A percentile compares a stretch with the other conserved stretches of the same genome.
Evolutionary conservation across 345 rosid genomes (phyloP).

Genomic region (Pseudoturritis turrita): DNA sequence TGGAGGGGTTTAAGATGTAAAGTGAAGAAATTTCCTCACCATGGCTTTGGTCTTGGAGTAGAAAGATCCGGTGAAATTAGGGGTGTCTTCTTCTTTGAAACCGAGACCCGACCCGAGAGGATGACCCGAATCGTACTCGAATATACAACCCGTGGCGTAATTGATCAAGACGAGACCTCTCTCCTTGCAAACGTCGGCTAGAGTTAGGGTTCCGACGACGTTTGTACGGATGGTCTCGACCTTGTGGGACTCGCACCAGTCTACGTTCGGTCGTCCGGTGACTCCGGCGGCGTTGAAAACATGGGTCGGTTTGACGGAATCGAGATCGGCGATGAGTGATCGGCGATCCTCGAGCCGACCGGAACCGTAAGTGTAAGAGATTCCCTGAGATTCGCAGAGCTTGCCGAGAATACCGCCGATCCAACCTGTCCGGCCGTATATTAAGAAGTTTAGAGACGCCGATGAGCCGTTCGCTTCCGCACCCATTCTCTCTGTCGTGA

Average conservation of each 20-base stretch:
- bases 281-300: slow-evolving; percentile 87
- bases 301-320: slow-evolving; percentile 52
- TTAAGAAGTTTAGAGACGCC: slow-evolving; percentile 50
- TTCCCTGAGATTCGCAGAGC: slow-evolving; percentile 54
- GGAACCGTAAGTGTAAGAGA: slow-evolving; percentile 52
- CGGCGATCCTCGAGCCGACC: slow-evolving; percentile 70
- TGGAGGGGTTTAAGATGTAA: not conserved
- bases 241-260: slow-evolving; percentile 85
- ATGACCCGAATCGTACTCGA: slow-evolving; percentile 62
- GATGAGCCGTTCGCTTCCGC: slow-evolving; percentile 41
- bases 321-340: slow-evolving; percentile 54
- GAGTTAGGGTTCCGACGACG: slow-evolving; percentile 70
- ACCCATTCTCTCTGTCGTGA: slow-evolving; percentile 24
- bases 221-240: slow-evolving; percentile 78
- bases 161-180: slow-evolving; percentile 56
- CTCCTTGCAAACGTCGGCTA: slow-evolving; percentile 69
- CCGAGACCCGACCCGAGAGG: slow-evolving; percentile 65
- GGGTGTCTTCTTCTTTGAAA: slow-evolving; percentile 73
- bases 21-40: slow-evolving; percentile 38
- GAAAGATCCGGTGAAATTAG: slow-evolving; percentile 70
- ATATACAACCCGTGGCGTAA: slow-evolving; percentile 79
- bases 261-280: slow-evolving; percentile 80
- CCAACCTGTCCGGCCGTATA: slow-evolving; percentile 87
- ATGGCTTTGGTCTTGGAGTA: slow-evolving; percentile 85
- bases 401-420: slow-evolving; percentile 71